Percentiles rank a stretch among this genome's conserved stretches.
These are phyloP conservation scores for Leishmania gerbilli DNA, from an alignment of 208 protist species.

Conservation along the genomic window DNA sequence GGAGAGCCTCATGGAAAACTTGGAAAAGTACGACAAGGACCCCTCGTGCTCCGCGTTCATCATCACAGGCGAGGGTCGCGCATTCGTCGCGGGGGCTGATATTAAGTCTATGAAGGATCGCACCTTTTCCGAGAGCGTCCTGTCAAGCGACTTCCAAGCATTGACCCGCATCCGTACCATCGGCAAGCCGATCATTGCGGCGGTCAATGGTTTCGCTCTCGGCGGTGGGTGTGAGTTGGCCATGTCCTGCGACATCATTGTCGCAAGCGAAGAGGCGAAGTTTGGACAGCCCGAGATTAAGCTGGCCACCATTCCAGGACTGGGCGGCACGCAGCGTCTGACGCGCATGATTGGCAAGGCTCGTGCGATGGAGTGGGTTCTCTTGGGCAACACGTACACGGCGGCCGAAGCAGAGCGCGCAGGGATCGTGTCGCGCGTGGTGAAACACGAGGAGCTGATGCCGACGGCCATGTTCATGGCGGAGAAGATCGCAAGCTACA, in stretches of 20 bases:
- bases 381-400: slow-evolving; percentile 85
- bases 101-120: slow-evolving; percentile 94
- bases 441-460: slow-evolving; percentile 79
- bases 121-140: slow-evolving; percentile 77
- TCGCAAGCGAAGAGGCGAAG: slow-evolving; percentile 82
- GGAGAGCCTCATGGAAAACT: slow-evolving; percentile 56
- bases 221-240: slow-evolving; percentile 94
- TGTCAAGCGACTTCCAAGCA: slow-evolving; percentile 69
- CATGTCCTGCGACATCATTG: slow-evolving; percentile 91
- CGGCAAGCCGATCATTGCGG: slow-evolving; percentile 88
- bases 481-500: slow-evolving; percentile 68
- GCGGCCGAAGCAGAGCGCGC: slow-evolving; percentile 76
- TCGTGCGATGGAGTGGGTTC: slow-evolving; percentile 94
- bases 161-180: slow-evolving; percentile 63
- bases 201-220: slow-evolving; percentile 89
- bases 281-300: slow-evolving; percentile 93
- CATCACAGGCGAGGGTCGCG: slow-evolving; percentile 92
- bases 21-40: slow-evolving; percentile 88
- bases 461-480: slow-evolving; percentile 60
- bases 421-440: slow-evolving; percentile 86
- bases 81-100: slow-evolving; percentile 97
- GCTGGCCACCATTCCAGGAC: slow-evolving; percentile 93
- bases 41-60: slow-evolving; percentile 84
- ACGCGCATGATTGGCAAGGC: slow-evolving; percentile 89
- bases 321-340: slow-evolving; percentile 93